A percentile compares a stretch with the other conserved stretches of the same genome.
Evolutionary conservation across 2,329 filamentous ascomycete genomes (phyloP).

Genomic region (Hypoxylon sp.): DNA sequence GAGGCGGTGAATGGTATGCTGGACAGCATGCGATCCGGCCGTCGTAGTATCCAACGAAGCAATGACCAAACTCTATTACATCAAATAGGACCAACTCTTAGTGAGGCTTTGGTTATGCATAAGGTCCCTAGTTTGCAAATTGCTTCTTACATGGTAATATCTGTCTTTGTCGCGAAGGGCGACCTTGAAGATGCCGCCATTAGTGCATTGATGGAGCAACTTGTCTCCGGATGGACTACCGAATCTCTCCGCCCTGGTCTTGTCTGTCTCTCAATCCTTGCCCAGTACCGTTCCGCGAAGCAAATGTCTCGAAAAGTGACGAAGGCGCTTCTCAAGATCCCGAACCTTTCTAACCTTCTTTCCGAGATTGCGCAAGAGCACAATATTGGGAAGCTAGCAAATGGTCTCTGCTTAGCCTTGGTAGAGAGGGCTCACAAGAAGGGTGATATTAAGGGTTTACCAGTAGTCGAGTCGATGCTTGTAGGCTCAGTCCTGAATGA

Average conservation of each 20-base stretch:
- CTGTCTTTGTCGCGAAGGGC: constrained; percentile 87
- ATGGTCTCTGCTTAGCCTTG: constrained; percentile 78
- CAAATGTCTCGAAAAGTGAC: constrained; percentile 79
- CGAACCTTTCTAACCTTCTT: constrained; percentile 72
- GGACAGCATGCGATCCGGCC: constrained; percentile 81
- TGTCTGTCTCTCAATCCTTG: constrained; percentile 84
- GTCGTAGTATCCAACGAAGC: constrained; percentile 81
- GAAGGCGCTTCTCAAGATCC: constrained; percentile 76
- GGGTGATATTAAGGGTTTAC: constrained; percentile 69
- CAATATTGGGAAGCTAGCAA: constrained; percentile 78
- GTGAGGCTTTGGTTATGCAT: constrained; percentile 81
- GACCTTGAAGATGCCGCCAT: constrained; percentile 83
- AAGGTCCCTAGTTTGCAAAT: constrained; percentile 84
- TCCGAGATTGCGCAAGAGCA: constrained; percentile 74
- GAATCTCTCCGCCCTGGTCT: constrained; percentile 82
- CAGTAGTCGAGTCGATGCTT: constrained; percentile 73
- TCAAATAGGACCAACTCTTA: constrained; percentile 76
- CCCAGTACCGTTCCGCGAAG: constrained; percentile 81
- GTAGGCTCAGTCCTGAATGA: constrained; percentile 72
- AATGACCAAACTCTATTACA: constrained; percentile 85
- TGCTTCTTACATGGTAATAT: constrained; percentile 91
- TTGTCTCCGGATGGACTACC: constrained; percentile 81
- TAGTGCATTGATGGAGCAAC: constrained; percentile 90
- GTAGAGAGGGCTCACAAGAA: constrained; percentile 74
- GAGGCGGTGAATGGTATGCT: constrained; percentile 89